Percentiles rank a stretch among this genome's conserved stretches.
Conservation (phyloP, 805 yeast genomes). For the Metschnikowia shivogae region DNA sequence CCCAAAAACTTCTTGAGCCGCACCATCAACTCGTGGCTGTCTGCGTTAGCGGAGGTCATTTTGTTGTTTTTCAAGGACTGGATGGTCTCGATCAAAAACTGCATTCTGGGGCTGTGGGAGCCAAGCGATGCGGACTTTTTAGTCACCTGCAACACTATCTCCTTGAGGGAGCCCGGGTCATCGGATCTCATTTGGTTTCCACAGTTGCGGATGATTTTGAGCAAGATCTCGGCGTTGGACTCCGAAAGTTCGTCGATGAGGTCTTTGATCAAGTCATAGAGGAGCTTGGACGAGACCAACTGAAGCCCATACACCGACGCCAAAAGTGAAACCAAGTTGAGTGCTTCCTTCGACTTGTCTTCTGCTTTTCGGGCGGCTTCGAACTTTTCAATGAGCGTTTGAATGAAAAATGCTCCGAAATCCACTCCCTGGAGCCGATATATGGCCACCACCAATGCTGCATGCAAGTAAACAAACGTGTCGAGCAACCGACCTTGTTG, state of each 20-base stretch:
- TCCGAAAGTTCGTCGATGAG: conserved; percentile 60
- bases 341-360: conserved; percentile 42
- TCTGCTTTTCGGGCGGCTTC: conserved; percentile 37
- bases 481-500: conserved; percentile 67
- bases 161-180: conserved; percentile 82
- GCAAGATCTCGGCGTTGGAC: conserved; percentile 67
- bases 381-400: conserved; percentile 69
- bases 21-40: conserved; percentile 45
- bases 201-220: conserved; percentile 66
- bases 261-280: conserved; percentile 68
- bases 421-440: conserved; percentile 80
- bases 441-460: conserved; percentile 70
- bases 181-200: conserved; percentile 87
- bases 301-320: conserved; percentile 77
- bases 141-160: conserved; percentile 55
- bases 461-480: conserved; percentile 72
- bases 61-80: conserved; percentile 84
- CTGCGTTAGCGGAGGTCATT: conserved; percentile 52
- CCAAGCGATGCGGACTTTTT: conserved; percentile 35
- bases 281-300: conserved; percentile 63
- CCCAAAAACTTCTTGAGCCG: conserved; percentile 65
- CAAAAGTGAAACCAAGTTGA: conserved; percentile 68
- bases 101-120: conserved; percentile 57
- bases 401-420: conserved; percentile 84
- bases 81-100: conserved; percentile 80